phyloP scores from a whole-genome alignment of 1,284 basidiomycete species.

The Heterobasidion irregulare region DNA sequence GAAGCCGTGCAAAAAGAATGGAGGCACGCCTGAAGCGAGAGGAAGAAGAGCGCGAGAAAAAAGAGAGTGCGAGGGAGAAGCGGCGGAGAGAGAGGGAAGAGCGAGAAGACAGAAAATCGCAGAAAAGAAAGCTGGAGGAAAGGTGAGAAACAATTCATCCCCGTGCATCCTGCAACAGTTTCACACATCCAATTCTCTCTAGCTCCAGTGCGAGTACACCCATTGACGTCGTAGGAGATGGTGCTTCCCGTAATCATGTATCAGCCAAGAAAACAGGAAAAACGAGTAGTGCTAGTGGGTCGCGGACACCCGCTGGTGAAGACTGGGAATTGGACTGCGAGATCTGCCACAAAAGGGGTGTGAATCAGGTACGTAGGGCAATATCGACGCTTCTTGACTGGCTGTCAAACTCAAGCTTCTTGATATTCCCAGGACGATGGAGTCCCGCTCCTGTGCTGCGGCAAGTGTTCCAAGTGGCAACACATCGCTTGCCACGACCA shows the following conservation, averaged over 20 bases:
- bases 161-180: neutral
- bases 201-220: conserved; percentile 5
- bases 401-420: neutral
- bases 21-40: conserved; percentile 61
- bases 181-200: neutral
- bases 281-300: conserved; percentile 23
- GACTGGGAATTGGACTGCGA: conserved; percentile 85
- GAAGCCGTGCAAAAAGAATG: conserved; percentile 48
- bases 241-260: neutral
- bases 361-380: conserved; percentile 50
- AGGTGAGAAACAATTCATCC: conserved; percentile 13
- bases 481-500: conserved; percentile 73
- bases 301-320: conserved; percentile 40
- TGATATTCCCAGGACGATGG: conserved; percentile 55
- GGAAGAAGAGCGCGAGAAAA: conserved; percentile 48
- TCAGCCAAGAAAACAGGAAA: neutral
- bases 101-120: conserved; percentile 22
- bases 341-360: conserved; percentile 61
- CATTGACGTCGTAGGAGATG: conserved; percentile 8
- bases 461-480: conserved; percentile 75
- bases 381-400: neutral
- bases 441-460: conserved; percentile 71
- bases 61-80: conserved; percentile 48
- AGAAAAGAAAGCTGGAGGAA: conserved; percentile 5
- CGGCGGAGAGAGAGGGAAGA: conserved; percentile 44